Conservation (phyloP, 2,329 filamentous ascomycete species). For the Cryphonectria japonica region DNA sequence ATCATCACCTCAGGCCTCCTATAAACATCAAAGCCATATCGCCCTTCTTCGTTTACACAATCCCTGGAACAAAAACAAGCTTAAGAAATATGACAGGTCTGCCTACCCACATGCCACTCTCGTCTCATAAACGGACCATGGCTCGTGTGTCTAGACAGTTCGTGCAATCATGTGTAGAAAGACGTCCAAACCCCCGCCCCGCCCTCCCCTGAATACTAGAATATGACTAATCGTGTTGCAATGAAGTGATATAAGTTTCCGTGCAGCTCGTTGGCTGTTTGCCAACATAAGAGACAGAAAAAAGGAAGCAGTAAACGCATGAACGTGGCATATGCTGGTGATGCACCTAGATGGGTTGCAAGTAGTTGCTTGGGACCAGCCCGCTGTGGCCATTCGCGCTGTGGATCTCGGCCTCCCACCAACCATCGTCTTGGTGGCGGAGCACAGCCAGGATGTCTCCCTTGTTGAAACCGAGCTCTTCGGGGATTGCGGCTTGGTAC, state of each 20-base stretch:
- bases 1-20: conserved; percentile 10
- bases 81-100: background rate
- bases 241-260: background rate
- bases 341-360: conserved; percentile 48
- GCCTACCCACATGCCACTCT: background rate
- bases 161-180: conserved; percentile 8
- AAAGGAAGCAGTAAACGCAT: background rate
- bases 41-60: conserved; percentile 14
- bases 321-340: background rate
- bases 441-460: conserved; percentile 89
- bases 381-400: conserved; percentile 63
- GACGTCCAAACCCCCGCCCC: background rate
- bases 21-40: conserved; percentile 18
- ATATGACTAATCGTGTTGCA: background rate
- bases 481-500: conserved; percentile 92
- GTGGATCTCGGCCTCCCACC: conserved; percentile 98
- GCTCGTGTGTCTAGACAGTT: background rate
- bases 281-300: background rate
- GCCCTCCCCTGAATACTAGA: conserved; percentile 10
- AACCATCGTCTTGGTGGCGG: conserved; percentile 93
- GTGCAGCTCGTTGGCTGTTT: background rate
- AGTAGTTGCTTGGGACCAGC: conserved; percentile 71
- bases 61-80: conserved; percentile 5
- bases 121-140: background rate
- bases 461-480: conserved; percentile 91